Base-by-base conservation (phyloP, 2,329 filamentous ascomycete species). In the Aspergillus sp. region DNA sequence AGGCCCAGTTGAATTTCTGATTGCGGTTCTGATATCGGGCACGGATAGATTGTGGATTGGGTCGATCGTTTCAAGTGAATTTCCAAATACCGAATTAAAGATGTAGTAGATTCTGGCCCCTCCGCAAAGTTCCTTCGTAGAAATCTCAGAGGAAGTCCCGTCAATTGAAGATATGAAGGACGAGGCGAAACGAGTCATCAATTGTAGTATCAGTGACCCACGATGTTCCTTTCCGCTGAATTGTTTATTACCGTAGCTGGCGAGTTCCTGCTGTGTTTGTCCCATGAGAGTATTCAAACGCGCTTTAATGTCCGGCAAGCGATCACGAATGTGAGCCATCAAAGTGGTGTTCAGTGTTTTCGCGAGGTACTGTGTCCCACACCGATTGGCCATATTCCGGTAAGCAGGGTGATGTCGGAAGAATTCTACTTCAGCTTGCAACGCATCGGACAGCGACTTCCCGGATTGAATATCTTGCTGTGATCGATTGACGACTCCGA, bases 161-260 rank as follows among this genome's bases (percentile, higher is more conserved):
- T 99, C 95, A 63, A 99, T 99, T 12, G 95, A 98, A 6, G 95
- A 94, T 72, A 97, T 98, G 78, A 99, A 99, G 0, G 93, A 96
- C 3, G 92, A 95, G 10, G 95, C 95, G 71, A 99, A 99, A 46
- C 95, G 90, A 12, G 95, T 99, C 95, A 99, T 99, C 58, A 96
- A 86, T 77, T 98, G 94, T 63, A 99, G 80, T 59, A 99, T 96
- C 63, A 99, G 84, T 29, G 94, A 96, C 32, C 95, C 95, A 54
- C 94, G 87, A 74, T 99, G 95, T 75, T 98, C 95, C 76, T 96
- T 96, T 69, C 95, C 95, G 64, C 91, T 96, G 74, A 99, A 99
- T 69, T 96, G 91, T 81, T 95, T 96, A 74, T 98, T 96, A 42
- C 95, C 95, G 73, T 99, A 99, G 77, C 94, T 96, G 49, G 95